These are phyloP conservation scores for Pezicula neosporulosa DNA, from an alignment of 2,329 filamentous ascomycete genomes.

Conservation along the genomic window DNA sequence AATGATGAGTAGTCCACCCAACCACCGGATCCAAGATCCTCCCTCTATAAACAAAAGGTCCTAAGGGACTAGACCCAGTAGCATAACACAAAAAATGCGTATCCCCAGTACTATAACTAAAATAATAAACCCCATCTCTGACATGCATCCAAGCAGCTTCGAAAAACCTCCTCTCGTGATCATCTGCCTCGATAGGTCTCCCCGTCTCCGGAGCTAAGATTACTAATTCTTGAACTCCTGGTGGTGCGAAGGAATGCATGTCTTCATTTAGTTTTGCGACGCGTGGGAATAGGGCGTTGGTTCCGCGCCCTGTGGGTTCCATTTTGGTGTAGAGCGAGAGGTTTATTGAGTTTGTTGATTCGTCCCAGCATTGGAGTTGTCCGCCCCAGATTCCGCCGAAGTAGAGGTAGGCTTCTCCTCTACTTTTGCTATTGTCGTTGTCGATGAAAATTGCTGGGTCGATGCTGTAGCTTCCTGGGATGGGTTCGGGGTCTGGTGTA, in stretches of 20 bases:
- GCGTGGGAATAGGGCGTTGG: conserved; percentile 59
- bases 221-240: conserved; percentile 51
- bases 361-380: conserved; percentile 72
- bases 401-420: conserved; percentile 64
- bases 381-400: conserved; percentile 81
- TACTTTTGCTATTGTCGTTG: too few relatives aligned
- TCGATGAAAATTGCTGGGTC: conserved; percentile 76
- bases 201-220: conserved; percentile 60
- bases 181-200: conserved; percentile 56
- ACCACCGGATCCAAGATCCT: conserved; percentile 71
- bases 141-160: conserved; percentile 81
- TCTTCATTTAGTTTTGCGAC: conserved; percentile 61
- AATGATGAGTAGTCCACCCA: conserved; percentile 81
- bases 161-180: conserved; percentile 75
- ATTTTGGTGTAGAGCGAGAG: conserved; percentile 48
- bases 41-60: conserved; percentile 71
- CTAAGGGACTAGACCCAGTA: conserved; percentile 58
- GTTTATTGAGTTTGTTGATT: conserved; percentile 57
- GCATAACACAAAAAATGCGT: conserved; percentile 73
- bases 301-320: conserved; percentile 54
- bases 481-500: conserved; percentile 57
- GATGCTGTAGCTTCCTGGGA: conserved; percentile 70
- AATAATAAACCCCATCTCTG: conserved; percentile 66
- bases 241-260: conserved; percentile 58
- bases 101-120: conserved; percentile 76